phyloP scores from a whole-genome alignment of 768 basidiomycete genomes.

The Trametes cingulata region DNA sequence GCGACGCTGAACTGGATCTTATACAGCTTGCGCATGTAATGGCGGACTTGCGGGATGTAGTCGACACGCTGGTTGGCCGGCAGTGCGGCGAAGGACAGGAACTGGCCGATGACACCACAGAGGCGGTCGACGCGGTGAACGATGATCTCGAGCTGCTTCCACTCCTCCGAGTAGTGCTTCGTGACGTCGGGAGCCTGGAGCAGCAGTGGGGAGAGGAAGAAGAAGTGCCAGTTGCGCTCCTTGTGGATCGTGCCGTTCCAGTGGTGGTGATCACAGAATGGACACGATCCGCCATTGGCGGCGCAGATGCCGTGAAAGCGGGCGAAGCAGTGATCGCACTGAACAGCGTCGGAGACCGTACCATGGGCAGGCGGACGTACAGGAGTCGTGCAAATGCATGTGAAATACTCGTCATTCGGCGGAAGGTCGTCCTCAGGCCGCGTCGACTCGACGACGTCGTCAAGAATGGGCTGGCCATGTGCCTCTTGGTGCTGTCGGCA shows the following conservation, averaged over 20 bases:
- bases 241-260: constrained; percentile 88
- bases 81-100: constrained; percentile 70
- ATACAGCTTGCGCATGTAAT: constrained; percentile 89
- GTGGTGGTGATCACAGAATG: constrained; percentile 89
- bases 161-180: constrained; percentile 76
- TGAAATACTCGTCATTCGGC: constrained; percentile 78
- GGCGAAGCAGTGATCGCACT: constrained; percentile 88
- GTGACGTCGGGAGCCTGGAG: constrained; percentile 76
- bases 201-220: constrained; percentile 71
- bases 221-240: constrained; percentile 82
- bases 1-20: constrained; percentile 89
- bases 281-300: constrained; percentile 86
- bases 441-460: constrained; percentile 76
- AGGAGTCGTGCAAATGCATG: constrained; percentile 77
- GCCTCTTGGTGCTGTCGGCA: constrained; percentile 63
- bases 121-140: constrained; percentile 79
- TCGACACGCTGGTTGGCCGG: constrained; percentile 72
- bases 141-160: constrained; percentile 77
- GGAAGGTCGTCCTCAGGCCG: constrained; percentile 78
- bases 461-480: constrained; percentile 64
- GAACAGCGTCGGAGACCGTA: constrained; percentile 77
- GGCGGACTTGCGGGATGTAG: constrained; percentile 80
- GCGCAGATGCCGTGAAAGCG: constrained; percentile 86
- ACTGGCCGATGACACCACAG: constrained; percentile 74
- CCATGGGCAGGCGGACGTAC: constrained; percentile 82